Evolutionary conservation across 345 rosid genomes (phyloP).

Genomic region (Boechera retrofracta): DNA sequence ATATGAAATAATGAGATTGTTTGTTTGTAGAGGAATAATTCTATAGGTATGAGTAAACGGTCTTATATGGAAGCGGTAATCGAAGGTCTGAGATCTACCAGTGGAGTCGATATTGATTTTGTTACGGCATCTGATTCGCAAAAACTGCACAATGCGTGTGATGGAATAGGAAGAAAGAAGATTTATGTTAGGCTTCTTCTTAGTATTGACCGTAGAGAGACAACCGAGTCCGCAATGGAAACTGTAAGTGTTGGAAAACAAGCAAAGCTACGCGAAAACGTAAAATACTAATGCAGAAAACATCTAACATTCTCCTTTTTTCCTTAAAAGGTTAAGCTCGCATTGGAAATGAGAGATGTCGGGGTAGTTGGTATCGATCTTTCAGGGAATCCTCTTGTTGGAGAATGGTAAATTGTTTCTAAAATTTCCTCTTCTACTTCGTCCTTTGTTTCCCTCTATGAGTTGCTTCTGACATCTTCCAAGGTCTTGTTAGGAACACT

Average conservation of each 20-base stretch:
- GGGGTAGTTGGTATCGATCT: conserved; percentile 96
- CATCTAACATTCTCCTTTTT: neutral
- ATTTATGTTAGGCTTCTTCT: conserved; percentile 92
- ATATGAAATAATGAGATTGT: conserved; percentile 6
- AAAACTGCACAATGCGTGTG: conserved; percentile 37
- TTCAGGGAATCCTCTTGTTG: conserved; percentile 92
- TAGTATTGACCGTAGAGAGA: conserved; percentile 95
- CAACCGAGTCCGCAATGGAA: conserved; percentile 85
- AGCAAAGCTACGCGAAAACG: neutral
- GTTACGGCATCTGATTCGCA: conserved; percentile 22
- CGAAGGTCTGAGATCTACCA: conserved; percentile 68
- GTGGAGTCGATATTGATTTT: conserved; percentile 67
- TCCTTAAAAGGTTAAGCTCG: conserved; percentile 74
- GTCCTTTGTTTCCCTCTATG: neutral
- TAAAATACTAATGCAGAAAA: neutral
- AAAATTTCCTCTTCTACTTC: neutral
- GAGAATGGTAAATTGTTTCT: conserved; percentile 67
- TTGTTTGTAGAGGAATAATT: conserved; percentile 68
- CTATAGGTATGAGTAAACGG: conserved; percentile 88
- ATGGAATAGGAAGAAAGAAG: conserved; percentile 60
- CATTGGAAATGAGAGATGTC: conserved; percentile 72
- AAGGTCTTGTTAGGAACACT: conserved; percentile 60
- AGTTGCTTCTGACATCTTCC: neutral
- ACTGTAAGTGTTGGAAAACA: conserved; percentile 61
- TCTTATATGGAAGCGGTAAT: conserved; percentile 95